Conservation (phyloP, 73 alveolate species). For the Symbiodinium pilosum region DNA sequence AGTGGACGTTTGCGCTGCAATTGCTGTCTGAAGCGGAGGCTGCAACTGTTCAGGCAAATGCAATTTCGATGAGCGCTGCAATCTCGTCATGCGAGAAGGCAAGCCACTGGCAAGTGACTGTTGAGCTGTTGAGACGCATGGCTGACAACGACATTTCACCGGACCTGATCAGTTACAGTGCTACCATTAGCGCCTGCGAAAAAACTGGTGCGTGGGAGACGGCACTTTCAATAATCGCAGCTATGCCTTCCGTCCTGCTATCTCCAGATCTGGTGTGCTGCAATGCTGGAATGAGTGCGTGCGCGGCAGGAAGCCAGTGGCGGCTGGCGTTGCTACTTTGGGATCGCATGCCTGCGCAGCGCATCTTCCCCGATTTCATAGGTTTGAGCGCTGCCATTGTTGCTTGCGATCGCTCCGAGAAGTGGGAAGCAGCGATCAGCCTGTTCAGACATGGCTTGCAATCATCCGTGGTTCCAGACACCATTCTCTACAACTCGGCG, state of each 20-base stretch:
- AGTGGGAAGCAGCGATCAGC: conserved; percentile 33
- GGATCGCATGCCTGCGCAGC: background rate
- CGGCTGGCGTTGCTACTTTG: conserved; percentile 1
- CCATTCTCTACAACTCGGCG: conserved; percentile 50
- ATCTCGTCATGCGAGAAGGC: conserved; percentile 65
- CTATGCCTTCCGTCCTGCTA: background rate
- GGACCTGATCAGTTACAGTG: conserved; percentile 67
- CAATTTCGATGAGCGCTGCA: conserved; percentile 58
- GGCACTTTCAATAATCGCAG: background rate
- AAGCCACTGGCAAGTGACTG: conserved; percentile 33
- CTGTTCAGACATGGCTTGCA: background rate
- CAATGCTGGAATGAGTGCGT: conserved; percentile 81
- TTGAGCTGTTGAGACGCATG: conserved; percentile 19
- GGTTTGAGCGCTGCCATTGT: conserved; percentile 52
- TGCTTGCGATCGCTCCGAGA: conserved; percentile 78
- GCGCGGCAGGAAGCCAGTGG: conserved; percentile 91
- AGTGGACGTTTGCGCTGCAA: conserved; percentile 26
- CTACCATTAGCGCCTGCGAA: conserved; percentile 48
- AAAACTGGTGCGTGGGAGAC: conserved; percentile 54
- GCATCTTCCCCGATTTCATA: conserved; percentile 12
- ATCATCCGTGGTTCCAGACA: conserved; percentile 11
- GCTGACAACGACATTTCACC: background rate
- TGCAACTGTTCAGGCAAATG: background rate
- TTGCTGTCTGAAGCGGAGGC: background rate
- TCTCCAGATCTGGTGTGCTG: background rate